Conservation (phyloP, 2,329 filamentous ascomycete species). For the Pezizomycotina sp. region DNA sequence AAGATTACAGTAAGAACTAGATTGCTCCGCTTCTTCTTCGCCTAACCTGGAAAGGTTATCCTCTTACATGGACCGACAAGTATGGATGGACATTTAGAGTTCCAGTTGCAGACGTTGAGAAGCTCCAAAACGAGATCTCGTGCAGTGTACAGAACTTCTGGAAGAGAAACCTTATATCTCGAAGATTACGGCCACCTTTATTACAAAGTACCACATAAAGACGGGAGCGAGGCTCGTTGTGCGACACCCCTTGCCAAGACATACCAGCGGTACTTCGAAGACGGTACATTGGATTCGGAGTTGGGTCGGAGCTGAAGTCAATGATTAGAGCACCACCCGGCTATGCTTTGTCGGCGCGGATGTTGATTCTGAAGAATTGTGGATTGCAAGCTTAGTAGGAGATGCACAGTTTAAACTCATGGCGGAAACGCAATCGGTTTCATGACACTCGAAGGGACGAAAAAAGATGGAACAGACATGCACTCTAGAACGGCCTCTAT, state of each 20-base stretch:
- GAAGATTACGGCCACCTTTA: slow-evolving; percentile 50
- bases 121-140: slow-evolving; percentile 58
- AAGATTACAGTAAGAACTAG: slow-evolving; percentile 71
- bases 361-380: slow-evolving; percentile 91
- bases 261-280: slow-evolving; percentile 82
- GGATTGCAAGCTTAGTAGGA: slow-evolving; percentile 91
- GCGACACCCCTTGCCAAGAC: slow-evolving; percentile 78
- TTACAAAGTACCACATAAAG: slow-evolving; percentile 92
- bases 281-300: slow-evolving; percentile 70
- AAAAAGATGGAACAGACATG: slow-evolving; percentile 50
- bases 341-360: slow-evolving; percentile 90
- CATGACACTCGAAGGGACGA: slow-evolving; percentile 95
- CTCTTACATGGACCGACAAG: slow-evolving; percentile 81
- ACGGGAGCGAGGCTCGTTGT: slow-evolving; percentile 72
- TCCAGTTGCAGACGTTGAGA: slow-evolving; percentile 41
- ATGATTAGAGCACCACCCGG: slow-evolving; percentile 87
- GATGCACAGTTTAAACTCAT: slow-evolving; percentile 84
- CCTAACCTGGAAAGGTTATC: slow-evolving; percentile 75
- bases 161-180: slow-evolving; percentile 46
- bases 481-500: slow-evolving; percentile 63
- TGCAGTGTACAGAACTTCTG: slow-evolving; percentile 57
- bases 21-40: slow-evolving; percentile 69
- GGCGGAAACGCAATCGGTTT: slow-evolving; percentile 96
- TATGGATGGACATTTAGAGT: slow-evolving; percentile 89
- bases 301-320: slow-evolving; percentile 90